Conservation (phyloP, 768 basidiomycete species). For the Suillus placidus region DNA sequence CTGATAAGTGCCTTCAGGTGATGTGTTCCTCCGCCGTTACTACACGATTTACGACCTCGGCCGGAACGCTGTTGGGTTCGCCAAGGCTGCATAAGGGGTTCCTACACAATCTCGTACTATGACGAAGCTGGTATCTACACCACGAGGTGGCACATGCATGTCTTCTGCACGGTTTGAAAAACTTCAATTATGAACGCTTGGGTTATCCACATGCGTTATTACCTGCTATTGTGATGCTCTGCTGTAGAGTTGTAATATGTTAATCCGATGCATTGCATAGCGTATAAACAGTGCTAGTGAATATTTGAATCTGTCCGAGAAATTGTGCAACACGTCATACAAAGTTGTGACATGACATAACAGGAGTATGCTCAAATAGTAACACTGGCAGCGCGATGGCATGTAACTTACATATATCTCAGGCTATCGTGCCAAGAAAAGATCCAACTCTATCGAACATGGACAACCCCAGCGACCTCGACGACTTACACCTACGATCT, state of each 20-base stretch:
- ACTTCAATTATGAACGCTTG: background rate
- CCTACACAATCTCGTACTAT: background rate
- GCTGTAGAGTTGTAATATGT: slow-evolving; percentile 3
- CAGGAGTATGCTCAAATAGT: background rate
- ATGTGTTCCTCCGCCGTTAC: slow-evolving; percentile 90
- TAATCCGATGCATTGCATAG: background rate
- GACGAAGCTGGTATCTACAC: background rate
- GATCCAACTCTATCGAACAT: background rate
- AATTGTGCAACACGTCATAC: background rate
- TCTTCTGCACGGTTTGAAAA: background rate
- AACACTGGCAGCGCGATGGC: background rate
- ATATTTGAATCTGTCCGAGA: too few relatives aligned
- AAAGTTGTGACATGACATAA: background rate
- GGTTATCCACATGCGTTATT: background rate
- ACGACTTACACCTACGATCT: background rate
- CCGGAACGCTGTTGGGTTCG: slow-evolving; percentile 83
- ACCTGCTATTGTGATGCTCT: background rate
- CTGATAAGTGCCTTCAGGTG: slow-evolving; percentile 47
- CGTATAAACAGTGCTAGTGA: background rate
- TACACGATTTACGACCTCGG: slow-evolving; percentile 89
- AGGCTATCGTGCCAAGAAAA: too few relatives aligned
- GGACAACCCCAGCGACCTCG: background rate
- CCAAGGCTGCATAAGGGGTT: slow-evolving; percentile 41
- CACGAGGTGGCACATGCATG: background rate
- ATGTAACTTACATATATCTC: background rate